Conservation (phyloP, 495 filamentous ascomycete genomes). For the Podospora australis region DNA sequence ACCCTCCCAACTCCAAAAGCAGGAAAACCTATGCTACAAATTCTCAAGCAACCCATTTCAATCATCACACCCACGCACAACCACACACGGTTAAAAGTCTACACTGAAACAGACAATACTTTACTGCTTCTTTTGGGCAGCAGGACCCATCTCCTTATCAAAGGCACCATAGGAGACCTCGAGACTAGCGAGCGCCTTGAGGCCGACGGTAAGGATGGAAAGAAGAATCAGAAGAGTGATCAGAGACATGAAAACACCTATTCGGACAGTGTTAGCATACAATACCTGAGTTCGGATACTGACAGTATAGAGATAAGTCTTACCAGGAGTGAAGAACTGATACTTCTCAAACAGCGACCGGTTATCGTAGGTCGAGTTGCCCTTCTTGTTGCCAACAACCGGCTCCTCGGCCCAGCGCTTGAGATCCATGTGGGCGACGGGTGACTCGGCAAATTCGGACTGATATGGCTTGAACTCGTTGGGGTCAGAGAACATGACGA, state of each 20-base stretch:
- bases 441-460: conserved; percentile 32
- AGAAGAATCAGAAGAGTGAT: conserved; percentile 57
- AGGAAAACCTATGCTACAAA: conserved; percentile 12
- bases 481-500: conserved; percentile 38
- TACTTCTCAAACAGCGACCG: conserved; percentile 82
- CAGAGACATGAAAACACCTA: conserved; percentile 71
- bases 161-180: conserved; percentile 90
- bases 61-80: neutral
- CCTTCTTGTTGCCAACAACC: conserved; percentile 11
- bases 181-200: conserved; percentile 69
- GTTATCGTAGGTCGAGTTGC: conserved; percentile 23
- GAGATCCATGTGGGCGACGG: conserved; percentile 40
- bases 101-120: neutral
- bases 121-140: conserved; percentile 77
- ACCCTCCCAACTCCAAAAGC: conserved; percentile 14
- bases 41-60: conserved; percentile 1
- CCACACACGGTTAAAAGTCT: neutral
- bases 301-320: conserved; percentile 1
- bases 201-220: conserved; percentile 67
- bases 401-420: conserved; percentile 31
- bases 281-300: too few relatives aligned
- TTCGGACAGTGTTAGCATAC: neutral
- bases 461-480: conserved; percentile 39
- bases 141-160: conserved; percentile 87
- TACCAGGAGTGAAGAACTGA: conserved; percentile 74